A percentile compares a stretch with the other conserved stretches of the same genome.
phyloP scores from a whole-genome alignment of 2,329 filamentous ascomycete species.

The Drechmeria coniospora region DNA sequence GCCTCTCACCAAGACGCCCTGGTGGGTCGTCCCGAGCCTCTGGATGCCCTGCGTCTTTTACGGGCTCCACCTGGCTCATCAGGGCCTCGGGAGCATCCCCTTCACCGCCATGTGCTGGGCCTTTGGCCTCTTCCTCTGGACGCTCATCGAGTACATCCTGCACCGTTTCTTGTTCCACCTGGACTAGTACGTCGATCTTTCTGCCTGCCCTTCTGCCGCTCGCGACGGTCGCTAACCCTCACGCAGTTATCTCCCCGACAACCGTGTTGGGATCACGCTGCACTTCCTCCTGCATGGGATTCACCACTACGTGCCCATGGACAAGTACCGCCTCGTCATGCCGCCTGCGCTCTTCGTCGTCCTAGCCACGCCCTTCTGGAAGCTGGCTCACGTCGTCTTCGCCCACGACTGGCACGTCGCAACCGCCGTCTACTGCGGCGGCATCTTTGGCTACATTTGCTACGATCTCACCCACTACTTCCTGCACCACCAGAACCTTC shows the following conservation, averaged over 20 bases:
- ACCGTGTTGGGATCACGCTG: constrained; percentile 66
- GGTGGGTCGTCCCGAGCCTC: constrained; percentile 73
- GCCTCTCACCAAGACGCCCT: constrained; percentile 85
- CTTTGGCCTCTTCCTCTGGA: constrained; percentile 68
- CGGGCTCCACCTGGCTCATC: constrained; percentile 49
- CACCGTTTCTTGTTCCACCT: constrained; percentile 91
- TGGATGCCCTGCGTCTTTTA: constrained; percentile 76
- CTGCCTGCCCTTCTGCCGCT: background rate
- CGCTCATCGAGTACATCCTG: constrained; percentile 72
- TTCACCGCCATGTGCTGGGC: constrained; percentile 46
- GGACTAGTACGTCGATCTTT: constrained; percentile 51
- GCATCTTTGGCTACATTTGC: constrained; percentile 87
- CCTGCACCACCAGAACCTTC: constrained; percentile 86
- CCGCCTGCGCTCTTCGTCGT: constrained; percentile 74
- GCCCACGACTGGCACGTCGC: constrained; percentile 74
- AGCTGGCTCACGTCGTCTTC: constrained; percentile 70
- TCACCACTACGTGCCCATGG: constrained; percentile 99
- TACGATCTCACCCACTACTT: constrained; percentile 99
- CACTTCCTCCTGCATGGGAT: constrained; percentile 95
- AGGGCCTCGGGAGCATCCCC: constrained; percentile 38
- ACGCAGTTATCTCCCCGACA: constrained; percentile 70
- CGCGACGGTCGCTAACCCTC: constrained; percentile 12
- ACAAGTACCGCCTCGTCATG: constrained; percentile 94
- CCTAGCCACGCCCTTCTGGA: constrained; percentile 83
- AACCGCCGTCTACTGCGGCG: constrained; percentile 67